Percentiles rank a stretch among this genome's conserved stretches.
phyloP scores from a whole-genome alignment of 1,284 basidiomycete genomes.

The Apiotrichum domesticum region DNA sequence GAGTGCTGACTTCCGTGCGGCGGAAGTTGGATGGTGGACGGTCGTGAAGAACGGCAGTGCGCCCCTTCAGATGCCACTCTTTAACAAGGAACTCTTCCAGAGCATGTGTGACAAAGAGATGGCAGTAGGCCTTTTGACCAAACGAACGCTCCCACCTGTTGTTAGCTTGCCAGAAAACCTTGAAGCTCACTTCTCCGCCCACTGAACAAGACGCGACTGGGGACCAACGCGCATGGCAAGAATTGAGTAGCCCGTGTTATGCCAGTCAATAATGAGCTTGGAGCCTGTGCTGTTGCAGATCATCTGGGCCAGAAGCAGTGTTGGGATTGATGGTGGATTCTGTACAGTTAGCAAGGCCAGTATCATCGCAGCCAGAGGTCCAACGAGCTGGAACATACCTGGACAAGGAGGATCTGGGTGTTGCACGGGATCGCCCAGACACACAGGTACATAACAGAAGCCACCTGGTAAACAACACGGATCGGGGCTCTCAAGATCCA shows the following conservation, averaged over 20 bases:
- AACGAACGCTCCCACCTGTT: conserved; percentile 73
- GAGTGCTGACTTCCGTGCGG: conserved; percentile 60
- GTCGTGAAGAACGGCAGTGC: conserved; percentile 74
- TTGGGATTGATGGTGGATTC: conserved; percentile 96
- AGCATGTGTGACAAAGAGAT: conserved; percentile 88
- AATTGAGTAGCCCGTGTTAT: conserved; percentile 94
- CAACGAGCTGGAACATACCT: conserved; percentile 54
- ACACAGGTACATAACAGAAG: conserved; percentile 56
- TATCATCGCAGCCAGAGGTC: too few species aligned
- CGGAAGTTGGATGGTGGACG: conserved; percentile 78
- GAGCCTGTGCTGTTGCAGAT: conserved; percentile 62
- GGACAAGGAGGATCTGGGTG: conserved; percentile 82
- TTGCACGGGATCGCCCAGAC: conserved; percentile 59
- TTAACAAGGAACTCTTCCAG: conserved; percentile 67
- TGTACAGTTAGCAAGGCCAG: conserved; percentile 41
- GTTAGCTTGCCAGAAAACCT: conserved; percentile 51
- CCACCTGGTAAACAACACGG: conserved; percentile 68
- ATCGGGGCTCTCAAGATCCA: conserved; percentile 74
- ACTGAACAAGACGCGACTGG: conserved; percentile 61
- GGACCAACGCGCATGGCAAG: conserved; percentile 72
- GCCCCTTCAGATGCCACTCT: conserved; percentile 74
- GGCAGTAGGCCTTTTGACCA: conserved; percentile 73
- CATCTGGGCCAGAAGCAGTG: conserved; percentile 76
- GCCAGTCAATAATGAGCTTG: conserved; percentile 96
- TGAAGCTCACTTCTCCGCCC: conserved; percentile 63